Percentiles rank a stretch among this genome's conserved stretches.
Evolutionary conservation across 2,329 filamentous ascomycete species (phyloP).

Genomic region (Cercospora zeae-maydis): DNA sequence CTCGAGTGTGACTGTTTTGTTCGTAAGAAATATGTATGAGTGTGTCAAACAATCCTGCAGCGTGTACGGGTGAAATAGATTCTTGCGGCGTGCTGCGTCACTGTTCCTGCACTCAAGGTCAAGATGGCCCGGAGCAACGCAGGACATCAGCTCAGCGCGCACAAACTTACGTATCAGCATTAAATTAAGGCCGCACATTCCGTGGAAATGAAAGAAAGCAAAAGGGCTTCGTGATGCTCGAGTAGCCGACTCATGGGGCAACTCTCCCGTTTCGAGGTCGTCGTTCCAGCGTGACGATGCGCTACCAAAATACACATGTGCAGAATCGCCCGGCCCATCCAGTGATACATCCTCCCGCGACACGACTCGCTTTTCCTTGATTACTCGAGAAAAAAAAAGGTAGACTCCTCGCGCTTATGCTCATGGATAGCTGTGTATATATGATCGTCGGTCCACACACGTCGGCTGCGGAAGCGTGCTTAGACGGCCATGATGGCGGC

Average conservation of each 20-base stretch:
- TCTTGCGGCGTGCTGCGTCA: not conserved
- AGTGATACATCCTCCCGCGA: not conserved
- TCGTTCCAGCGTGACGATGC: conserved; percentile 5
- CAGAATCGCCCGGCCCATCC: not conserved
- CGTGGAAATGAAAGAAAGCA: not conserved
- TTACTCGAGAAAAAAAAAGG: not conserved
- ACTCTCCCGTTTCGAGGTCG: not conserved
- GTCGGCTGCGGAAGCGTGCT: not conserved
- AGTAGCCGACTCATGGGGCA: not conserved
- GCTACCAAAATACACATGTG: not conserved
- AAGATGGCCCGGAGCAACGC: not conserved
- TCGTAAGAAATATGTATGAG: not conserved
- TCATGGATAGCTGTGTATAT: not conserved
- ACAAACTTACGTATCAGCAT: not conserved
- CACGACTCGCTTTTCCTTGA: not conserved
- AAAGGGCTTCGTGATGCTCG: not conserved
- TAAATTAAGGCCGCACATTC: not conserved
- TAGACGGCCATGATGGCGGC: conserved; percentile 40
- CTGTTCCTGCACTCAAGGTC: not conserved
- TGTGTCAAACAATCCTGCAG: not conserved
- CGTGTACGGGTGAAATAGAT: too few species aligned
- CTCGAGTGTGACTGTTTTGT: not conserved
- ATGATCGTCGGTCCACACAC: not conserved
- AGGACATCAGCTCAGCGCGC: not conserved
- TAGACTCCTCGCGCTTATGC: not conserved